Evolutionary conservation across 495 filamentous ascomycete genomes (phyloP).

Genomic region (Letharia lupina): DNA sequence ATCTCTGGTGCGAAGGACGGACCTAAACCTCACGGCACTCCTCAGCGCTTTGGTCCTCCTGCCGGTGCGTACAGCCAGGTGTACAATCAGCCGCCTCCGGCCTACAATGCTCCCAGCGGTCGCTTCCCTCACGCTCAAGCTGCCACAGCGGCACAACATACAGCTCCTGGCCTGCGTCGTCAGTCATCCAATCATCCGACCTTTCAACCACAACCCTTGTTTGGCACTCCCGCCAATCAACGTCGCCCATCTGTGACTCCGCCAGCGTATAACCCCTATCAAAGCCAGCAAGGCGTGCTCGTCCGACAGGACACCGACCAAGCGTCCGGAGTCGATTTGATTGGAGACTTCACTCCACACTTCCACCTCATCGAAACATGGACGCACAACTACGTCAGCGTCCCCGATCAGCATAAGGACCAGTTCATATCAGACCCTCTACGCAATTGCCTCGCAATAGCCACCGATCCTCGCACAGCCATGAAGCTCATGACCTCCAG

Average conservation of each 20-base stretch:
- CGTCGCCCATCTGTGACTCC: neutral
- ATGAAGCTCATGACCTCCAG: slow-evolving; percentile 22
- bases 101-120: neutral
- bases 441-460: slow-evolving; percentile 19
- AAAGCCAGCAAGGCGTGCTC: neutral
- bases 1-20: slow-evolving; percentile 21
- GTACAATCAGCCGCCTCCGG: slow-evolving; percentile 8
- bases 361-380: slow-evolving; percentile 15
- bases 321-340: neutral
- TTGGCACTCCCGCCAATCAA: neutral
- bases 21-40: neutral
- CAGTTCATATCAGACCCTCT: neutral
- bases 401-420: slow-evolving; percentile 18
- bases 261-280: neutral
- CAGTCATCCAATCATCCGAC: neutral
- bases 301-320: neutral
- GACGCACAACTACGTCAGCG: slow-evolving; percentile 12
- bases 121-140: neutral
- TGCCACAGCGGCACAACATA: neutral
- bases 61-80: neutral
- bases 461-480: slow-evolving; percentile 18
- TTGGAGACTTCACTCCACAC: slow-evolving; percentile 7
- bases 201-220: neutral
- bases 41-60: neutral
- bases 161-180: neutral